Evolutionary conservation across 345 rosid genomes (phyloP), one percentile per base, ranked within the genome.

Genomic region (Eutrema heterophyllum): DNA sequence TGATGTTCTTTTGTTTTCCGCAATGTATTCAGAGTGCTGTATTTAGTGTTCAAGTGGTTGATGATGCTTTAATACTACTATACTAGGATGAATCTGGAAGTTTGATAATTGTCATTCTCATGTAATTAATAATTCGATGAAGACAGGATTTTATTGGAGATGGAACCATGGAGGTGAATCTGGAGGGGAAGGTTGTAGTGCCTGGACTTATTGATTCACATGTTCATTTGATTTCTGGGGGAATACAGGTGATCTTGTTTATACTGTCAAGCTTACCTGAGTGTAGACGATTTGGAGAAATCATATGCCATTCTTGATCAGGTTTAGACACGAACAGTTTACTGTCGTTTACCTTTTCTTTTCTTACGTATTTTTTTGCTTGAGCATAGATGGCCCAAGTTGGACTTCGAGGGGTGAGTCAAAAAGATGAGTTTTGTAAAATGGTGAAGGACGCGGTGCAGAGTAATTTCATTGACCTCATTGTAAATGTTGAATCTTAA

Each of bases 161-260:
- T 76, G 87, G 74, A 44, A 89, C 92, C 15, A 58, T 78, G 77
- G 83, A 72, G 81, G 24, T 91, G 85, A 80, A 94, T 82, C 78
- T 91, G 46, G 85, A 82, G 55, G 96, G 96, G 39, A 94, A 87
- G 79, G 58, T 91, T 70, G 88, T 94, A 63, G 87, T 94, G 68
- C 94, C 97, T 44, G 98, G 97, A 64, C 85, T 91, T 81, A 85
- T 94, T 74, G 98, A 94, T 82, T 94, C 98, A 48, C 98, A 94
- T 67, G 95, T 91, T 53, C 97, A 91, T 75, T 74, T 94, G 11
- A 75, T 91, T 67, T 71, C 9, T 35, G 96, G 90, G 18, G 98
- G 98, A 13, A 66, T 93, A n/a, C 92, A 91, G 98, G 97, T 93
- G 65, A 56, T 35, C 12, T 55, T 27, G 11, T 59, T 52, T 60